phyloP scores from a whole-genome alignment of 345 rosid species.

The Lenwebbia sp. region DNA sequence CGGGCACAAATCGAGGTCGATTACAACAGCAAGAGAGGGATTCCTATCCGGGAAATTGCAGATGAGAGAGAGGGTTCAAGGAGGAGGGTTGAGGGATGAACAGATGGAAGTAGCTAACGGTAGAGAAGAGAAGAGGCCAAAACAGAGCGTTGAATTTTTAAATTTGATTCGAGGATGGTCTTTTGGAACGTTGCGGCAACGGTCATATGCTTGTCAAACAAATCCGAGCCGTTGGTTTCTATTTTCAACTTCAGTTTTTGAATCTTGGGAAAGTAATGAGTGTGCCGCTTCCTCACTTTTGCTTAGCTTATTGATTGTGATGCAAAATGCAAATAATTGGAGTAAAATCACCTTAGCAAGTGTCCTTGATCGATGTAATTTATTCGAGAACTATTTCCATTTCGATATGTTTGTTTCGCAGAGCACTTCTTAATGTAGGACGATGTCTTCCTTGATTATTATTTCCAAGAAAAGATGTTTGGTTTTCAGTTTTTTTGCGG shows the following conservation, averaged over 20 bases:
- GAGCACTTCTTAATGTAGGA: rapidly evolving
- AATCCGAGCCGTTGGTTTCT: background rate
- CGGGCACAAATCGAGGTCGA: background rate
- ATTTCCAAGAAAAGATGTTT: too few relatives aligned
- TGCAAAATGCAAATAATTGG: background rate
- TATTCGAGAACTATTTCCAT: background rate
- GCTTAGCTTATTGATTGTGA: background rate
- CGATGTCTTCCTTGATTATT: background rate
- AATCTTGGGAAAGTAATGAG: background rate
- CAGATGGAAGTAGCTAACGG: constrained; percentile 29
- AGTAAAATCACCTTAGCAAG: background rate
- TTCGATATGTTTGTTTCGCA: rapidly evolving
- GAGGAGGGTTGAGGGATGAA: background rate
- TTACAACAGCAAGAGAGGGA: background rate
- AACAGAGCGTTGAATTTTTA: background rate
- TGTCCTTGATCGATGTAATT: background rate
- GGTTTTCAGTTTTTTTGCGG: background rate
- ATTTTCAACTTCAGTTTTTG: background rate
- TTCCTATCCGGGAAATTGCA: background rate
- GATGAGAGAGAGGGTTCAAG: background rate
- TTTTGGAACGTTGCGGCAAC: constrained; percentile 49
- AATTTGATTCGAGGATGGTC: background rate
- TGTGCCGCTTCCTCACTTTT: background rate
- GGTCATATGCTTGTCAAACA: constrained; percentile 14
- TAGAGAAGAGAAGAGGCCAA: constrained; percentile 4